These are phyloP conservation scores for Patellaria atrata DNA, from an alignment of 495 filamentous ascomycete species.

Conservation along the genomic window DNA sequence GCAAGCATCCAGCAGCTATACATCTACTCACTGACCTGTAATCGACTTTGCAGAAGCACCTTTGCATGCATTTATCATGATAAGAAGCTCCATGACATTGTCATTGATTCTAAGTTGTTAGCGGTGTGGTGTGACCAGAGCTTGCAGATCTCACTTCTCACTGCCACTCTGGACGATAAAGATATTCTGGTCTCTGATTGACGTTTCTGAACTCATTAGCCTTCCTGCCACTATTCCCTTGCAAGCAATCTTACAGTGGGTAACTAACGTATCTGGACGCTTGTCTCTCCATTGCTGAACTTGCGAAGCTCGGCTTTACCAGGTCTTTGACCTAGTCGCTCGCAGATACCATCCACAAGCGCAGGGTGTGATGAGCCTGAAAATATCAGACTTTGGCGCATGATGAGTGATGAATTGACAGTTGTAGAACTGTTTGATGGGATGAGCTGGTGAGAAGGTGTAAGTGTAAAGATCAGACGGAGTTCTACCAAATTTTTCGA, in stretches of 20 bases:
- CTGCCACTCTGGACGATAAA: slow-evolving; percentile 98
- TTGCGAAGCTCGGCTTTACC: slow-evolving; percentile 53
- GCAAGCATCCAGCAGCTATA: slow-evolving; percentile 1
- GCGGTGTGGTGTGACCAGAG: not conserved
- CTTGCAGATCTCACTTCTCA: slow-evolving; percentile 37
- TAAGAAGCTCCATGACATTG: slow-evolving; percentile 94
- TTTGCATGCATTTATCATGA: slow-evolving; percentile 98
- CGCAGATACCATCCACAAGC: slow-evolving; percentile 58
- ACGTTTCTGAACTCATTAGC: slow-evolving; percentile 35
- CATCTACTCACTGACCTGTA: slow-evolving; percentile 62
- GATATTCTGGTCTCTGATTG: slow-evolving; percentile 93
- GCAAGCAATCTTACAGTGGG: not conserved
- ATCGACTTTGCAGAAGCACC: slow-evolving; percentile 94
- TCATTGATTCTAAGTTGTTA: slow-evolving; percentile 60
- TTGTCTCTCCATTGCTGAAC: slow-evolving; percentile 88
- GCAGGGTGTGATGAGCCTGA: slow-evolving; percentile 53
- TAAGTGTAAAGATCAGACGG: no score
- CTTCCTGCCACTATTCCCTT: not conserved
- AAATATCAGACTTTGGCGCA: slow-evolving; percentile 60
- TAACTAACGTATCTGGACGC: slow-evolving; percentile 61
- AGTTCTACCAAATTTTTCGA: no score
- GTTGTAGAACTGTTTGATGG: slow-evolving; percentile 3
- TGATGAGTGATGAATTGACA: slow-evolving; percentile 30
- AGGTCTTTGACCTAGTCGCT: slow-evolving; percentile 49
- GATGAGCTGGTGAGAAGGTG: not conserved